Base-by-base conservation (phyloP, 768 basidiomycete species). In the Gyrodon lividus region DNA sequence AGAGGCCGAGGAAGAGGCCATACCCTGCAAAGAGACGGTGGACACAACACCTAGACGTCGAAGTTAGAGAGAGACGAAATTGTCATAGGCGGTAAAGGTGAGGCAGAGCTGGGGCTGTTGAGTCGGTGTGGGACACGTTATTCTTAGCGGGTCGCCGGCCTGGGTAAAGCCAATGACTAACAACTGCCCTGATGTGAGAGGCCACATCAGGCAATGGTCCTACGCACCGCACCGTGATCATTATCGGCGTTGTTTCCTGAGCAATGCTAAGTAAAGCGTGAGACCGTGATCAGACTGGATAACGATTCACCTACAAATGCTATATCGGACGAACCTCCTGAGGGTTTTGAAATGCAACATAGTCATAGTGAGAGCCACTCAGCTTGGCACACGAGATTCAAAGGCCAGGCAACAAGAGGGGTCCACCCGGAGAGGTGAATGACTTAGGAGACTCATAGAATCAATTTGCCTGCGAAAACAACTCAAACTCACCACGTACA, bases 1-100 rank as follows among this genome's bases (percentile, higher is more conserved):
- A 49, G 54, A 35, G 59, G 69, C 64, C 55, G 67, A 50, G 26
- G 70, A 58, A 20, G 77, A 59, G 62, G 74, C 75, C 77, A 78
- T 78, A 56, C 46, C 62, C 38, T 41, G 20, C 40, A 23, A 9
- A 20, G 14, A 38, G 35, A n/a, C n/a, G 38, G 39, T 52, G 62
- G 54, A 13, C 28, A 20, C 20, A 6, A 37, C 50, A 58, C 53
- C 46, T 46, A 52, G 55, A 54, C 43, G 58, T 37, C 41, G 46
- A 30, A 31, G 47, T n/a, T 45, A 56, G 43, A 49, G 46, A 46
- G 41, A 48, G 45, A 46, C 51, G 34, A 49, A 44, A 38, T 35
- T 37, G 33, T 35, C 37, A 39, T 43, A 45, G 31, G 48, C 12
- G 22, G 37, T 43, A 54, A 49, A 53, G 50, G 50, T 24, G 46